phyloP scores from a whole-genome alignment of 1,139 yeast species.

The Pichia sorboxylosa region DNA sequence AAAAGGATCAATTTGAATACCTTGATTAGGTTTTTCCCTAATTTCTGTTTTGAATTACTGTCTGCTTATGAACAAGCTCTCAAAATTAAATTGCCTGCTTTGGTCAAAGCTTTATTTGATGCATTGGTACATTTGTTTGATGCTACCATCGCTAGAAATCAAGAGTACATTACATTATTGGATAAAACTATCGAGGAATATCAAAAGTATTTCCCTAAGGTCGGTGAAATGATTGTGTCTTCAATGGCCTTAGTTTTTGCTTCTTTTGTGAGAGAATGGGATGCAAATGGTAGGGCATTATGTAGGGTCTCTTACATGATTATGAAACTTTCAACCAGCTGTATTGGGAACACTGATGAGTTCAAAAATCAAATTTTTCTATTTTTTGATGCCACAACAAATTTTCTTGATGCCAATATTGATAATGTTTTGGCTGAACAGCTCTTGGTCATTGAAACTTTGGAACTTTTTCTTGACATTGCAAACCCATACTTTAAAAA shows the following conservation, averaged over 20 bases:
- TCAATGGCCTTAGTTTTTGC: conserved; percentile 37
- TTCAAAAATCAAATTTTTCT: conserved; percentile 26
- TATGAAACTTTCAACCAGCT: conserved; percentile 28
- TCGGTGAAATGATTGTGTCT: conserved; percentile 41
- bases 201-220: conserved; percentile 27
- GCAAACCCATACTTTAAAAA: conserved; percentile 32
- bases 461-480: conserved; percentile 42
- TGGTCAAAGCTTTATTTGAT: conserved; percentile 32
- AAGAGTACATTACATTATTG: conserved; percentile 46
- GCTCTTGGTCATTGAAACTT: conserved; percentile 42
- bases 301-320: conserved; percentile 48
- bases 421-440: conserved; percentile 47
- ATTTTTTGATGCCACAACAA: conserved; percentile 32
- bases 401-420: conserved; percentile 38
- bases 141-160: conserved; percentile 54
- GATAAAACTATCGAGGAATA: conserved; percentile 31
- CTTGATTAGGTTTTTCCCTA: conserved; percentile 44
- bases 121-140: conserved; percentile 51
- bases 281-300: conserved; percentile 47
- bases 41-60: conserved; percentile 34
- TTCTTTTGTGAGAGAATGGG: conserved; percentile 47
- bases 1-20: conserved; percentile 32
- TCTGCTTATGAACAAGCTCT: conserved; percentile 17
- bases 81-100: conserved; percentile 13
- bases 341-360: conserved; percentile 21